Evolutionary conservation across 352 stramenopile species (phyloP).

Genomic region (Blastocystis sp.): DNA sequence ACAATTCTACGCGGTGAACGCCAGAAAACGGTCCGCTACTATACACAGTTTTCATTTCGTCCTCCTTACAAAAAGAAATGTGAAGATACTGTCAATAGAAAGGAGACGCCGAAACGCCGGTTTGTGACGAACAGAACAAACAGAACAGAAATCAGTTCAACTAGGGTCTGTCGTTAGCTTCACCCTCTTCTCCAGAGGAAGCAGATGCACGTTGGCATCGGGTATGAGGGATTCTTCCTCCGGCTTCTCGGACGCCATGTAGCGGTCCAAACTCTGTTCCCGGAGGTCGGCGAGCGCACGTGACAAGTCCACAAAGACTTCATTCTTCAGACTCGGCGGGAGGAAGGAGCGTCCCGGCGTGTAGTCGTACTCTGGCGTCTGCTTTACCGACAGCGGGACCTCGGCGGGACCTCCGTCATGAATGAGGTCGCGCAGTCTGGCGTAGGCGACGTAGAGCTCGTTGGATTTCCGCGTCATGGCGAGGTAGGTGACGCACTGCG

Average conservation of each 20-base stretch:
- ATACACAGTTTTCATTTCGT: conserved; percentile 15
- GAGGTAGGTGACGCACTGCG: conserved; percentile 69
- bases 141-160: neutral
- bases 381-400: conserved; percentile 62
- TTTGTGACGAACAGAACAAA: neutral
- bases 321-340: neutral
- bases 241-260: neutral
- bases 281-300: neutral
- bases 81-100: neutral
- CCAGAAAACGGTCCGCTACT: neutral
- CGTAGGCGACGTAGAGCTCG: conserved; percentile 73
- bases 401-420: conserved; percentile 66
- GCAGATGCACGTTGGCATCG: neutral
- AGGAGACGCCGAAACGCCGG: neutral
- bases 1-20: neutral
- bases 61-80: neutral
- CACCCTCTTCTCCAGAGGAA: conserved; percentile 27
- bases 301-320: neutral
- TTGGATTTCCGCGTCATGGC: conserved; percentile 71
- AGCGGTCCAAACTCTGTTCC: neutral
- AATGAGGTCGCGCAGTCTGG: conserved; percentile 68
- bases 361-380: neutral
- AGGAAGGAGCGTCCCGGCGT: neutral
- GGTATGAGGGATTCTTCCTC: neutral
- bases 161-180: neutral